Evolutionary conservation across 441 rosid genomes (phyloP).

Genomic region (Pelargonium citronellum): DNA sequence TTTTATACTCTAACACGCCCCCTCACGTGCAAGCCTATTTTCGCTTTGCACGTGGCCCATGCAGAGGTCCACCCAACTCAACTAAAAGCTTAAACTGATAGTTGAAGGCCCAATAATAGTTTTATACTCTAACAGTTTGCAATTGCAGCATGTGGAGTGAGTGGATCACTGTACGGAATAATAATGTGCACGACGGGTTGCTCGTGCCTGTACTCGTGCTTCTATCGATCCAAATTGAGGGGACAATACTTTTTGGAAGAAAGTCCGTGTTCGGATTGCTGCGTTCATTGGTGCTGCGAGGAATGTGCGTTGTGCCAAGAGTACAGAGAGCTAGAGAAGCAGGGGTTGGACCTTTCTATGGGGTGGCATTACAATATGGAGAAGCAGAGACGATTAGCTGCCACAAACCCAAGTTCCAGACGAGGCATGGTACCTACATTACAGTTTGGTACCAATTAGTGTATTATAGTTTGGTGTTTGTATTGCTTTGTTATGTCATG

Average conservation of each 20-base stretch:
- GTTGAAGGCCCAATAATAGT: no score
- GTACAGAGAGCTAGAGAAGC: slow-evolving; percentile 33
- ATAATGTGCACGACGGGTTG: slow-evolving; percentile 32
- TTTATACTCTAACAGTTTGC: no score
- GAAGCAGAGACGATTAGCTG: background rate
- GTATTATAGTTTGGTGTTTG: no score
- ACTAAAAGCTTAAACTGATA: no score
- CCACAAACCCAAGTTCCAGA: no score
- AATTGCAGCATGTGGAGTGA: slow-evolving; percentile 34
- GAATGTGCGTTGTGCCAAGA: slow-evolving; percentile 38
- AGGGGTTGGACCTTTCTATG: slow-evolving; percentile 33
- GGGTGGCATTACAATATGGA: slow-evolving; percentile 16
- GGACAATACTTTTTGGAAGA: slow-evolving; percentile 28
- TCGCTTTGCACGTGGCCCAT: no score
- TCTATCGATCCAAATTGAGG: slow-evolving; percentile 33
- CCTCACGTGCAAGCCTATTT: no score
- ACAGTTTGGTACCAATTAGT: no score
- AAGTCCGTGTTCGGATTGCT: slow-evolving; percentile 31
- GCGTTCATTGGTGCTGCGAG: slow-evolving; percentile 31
- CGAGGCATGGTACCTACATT: no score
- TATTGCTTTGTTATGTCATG: no score
- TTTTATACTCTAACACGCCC: no score
- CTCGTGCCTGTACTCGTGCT: slow-evolving; percentile 30
- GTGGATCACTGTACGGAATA: slow-evolving; percentile 28
- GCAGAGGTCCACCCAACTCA: no score